Base-by-base conservation (phyloP, 225 moss, liverwort and hornwort genomes). In the Polytrichum formosum region DNA sequence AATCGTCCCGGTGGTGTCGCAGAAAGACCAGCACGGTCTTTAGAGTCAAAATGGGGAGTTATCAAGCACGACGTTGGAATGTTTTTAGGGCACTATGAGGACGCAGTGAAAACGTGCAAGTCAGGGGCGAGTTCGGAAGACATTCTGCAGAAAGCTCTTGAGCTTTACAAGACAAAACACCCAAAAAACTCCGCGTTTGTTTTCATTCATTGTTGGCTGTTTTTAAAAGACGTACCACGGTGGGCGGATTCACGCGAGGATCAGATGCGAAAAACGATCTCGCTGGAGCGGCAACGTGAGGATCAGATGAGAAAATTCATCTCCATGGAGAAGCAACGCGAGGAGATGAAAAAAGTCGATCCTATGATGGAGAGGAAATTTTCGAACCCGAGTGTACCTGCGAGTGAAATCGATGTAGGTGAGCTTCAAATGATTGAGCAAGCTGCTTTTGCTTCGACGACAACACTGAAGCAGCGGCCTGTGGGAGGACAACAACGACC, bases 131-230 rank as follows among this genome's bases (percentile, higher is more conserved):
- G 83, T 1, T 77, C 80, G 16, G 85, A 88, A 26, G 88, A 88
- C 26, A 79, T 67, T 28, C 74, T 82, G 67, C 81, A 85, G 71
- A 82, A 76, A 56, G 85, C 85, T 5, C 61, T 85, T 25, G 88
- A 88, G 59, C 75, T 88, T n/a, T 88, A 80, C 79, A 79, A 81
- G 59, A 67, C 70, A 22, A 85, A 85, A 54, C 78, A 81, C 76
- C 79, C 88, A 0, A 82, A 88, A 29, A 79, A 85, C 20, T 76
- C 77, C 56, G 74, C 76, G 26, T 88, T 88, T 54, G 75, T 72
- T 61, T 88, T 85, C 37, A 74, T 88, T 4, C 85, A 88, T 61
- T 88, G 88, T 61, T 88, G 88, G 88, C 73, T 79, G 54, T 77
- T 88, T 54, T 55, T 88, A 56, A 85, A 85, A 23, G 85, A 88